Base-by-base conservation (phyloP, 176 grass and related monocot species). In the Juncus effusus region DNA sequence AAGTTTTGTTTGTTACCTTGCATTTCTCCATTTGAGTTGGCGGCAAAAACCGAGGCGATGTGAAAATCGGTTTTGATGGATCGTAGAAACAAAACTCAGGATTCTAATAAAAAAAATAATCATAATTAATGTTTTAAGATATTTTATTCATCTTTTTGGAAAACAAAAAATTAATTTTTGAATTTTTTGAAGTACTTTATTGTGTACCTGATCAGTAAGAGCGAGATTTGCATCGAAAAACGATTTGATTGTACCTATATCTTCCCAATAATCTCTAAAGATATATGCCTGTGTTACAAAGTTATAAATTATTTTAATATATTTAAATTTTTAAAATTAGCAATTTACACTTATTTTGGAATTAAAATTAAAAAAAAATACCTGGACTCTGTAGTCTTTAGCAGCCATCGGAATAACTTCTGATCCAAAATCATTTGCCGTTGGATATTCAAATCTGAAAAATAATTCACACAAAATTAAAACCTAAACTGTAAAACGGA, bases 221-320 rank as follows among this genome's bases (percentile, higher is more conserved):
- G 88, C 81, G 73, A 91, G 70, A 78, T 91, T 91, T 77, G 88
- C 80, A 62, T 91, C 84, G 73, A 84, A 91, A 64, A 91, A 91
- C 54, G 88, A 91, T 62, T 91, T 87, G 65, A 91, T 91, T 15
- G 88, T 91, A 42, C 88, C 88, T 16, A 91, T 91, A 69, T 91
- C 84, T 68, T 91, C 88, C 88, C 88, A 91, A 56, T 91, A 91
- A 47, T 78, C 88, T 76, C 86, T 76, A 53, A 87, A 91, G 63
- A 91, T 44, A 84, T 91, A 90, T 12, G 87, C 83, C 83, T 86
- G 62, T 44, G 35, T 50, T 3, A 51, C 36, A 9, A 42, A 57
- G 13, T 70, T 40, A 71, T 61, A 44, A 47, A 47, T 6, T 47
- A 47, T 5, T 9, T 47, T 9, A 47, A 5, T 19, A 61, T 7